Base-by-base conservation (phyloP, 805 yeast genomes). In the Lachancea thermotolerans region DNA sequence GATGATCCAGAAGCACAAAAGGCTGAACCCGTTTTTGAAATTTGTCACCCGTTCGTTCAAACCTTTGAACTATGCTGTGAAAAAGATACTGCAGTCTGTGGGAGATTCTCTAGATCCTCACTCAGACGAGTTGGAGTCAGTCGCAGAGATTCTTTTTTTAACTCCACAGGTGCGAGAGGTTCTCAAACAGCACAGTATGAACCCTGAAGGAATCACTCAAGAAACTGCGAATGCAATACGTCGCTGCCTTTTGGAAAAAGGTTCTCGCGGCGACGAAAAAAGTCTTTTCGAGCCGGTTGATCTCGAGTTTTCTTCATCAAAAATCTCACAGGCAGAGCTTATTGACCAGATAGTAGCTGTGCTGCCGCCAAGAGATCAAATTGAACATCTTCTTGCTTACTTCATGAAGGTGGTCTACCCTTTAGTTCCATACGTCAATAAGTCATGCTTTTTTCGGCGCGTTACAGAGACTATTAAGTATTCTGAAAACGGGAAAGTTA, bases 11-110 rank as follows among this genome's bases (percentile, higher is more conserved):
- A 44, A 29, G 21, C 37, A 44, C 27, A 11, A 29, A 10, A 33
- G 47, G n/a, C 21, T 39, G 39, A 44, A 39, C 18, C 43, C 43
- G 11, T 44, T 44, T 30, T 30, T 44, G 39, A 34, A 39, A 34
- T 37, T 31, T 37, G 45, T 42, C 8, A 42, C 45, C 25, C 37
- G 37, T 10, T 42, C 45, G n/a, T 42, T 42, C 27, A 30, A 42
- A n/a, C 45, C 45, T 10, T 17, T 42, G 32, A 42, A 37, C 10
- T 37, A 37, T 18, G 45, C 45, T 10, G 45, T 42, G 36, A 30
- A 42, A 25, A 42, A 37, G 18, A 36, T 42, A 9, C 2, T 42
- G 15, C 45, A 31, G 12, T 42, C 45, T 7, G 32, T 42, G 33
- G 45, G 45, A 10, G 45, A 37, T 21, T 12, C 15, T 10, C 27